These are phyloP conservation scores for Seminavis robusta DNA, from an alignment of 108 stramenopile genomes.

Conservation along the genomic window DNA sequence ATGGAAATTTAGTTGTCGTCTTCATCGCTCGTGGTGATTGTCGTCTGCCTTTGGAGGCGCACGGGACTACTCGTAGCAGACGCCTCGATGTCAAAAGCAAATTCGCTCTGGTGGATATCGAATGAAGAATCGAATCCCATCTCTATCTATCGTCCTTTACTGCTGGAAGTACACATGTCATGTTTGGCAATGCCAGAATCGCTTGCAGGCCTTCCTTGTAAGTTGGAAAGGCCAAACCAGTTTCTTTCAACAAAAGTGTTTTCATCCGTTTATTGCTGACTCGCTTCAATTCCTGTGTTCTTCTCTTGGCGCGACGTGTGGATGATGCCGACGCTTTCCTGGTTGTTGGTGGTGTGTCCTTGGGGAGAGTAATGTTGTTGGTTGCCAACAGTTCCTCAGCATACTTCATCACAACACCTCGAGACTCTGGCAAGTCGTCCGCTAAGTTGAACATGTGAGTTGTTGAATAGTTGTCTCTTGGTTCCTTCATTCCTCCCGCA, in stretches of 20 bases:
- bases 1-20: too few relatives aligned
- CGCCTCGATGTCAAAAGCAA: too few relatives aligned
- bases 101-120: too few relatives aligned
- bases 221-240: conserved; percentile 45
- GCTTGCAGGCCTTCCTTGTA: conserved; percentile 57
- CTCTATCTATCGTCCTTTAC: too few relatives aligned
- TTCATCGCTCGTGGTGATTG: too few relatives aligned
- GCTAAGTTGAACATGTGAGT: conserved; percentile 55
- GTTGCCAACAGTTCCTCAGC: conserved; percentile 27
- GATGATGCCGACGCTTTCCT: neutral
- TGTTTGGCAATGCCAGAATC: too few relatives aligned
- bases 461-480: neutral
- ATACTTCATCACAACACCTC: conserved; percentile 40
- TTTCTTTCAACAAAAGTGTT: conserved; percentile 18
- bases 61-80: too few relatives aligned
- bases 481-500: conserved; percentile 29
- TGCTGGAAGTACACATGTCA: too few relatives aligned
- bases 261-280: conserved; percentile 50
- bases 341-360: conserved; percentile 6
- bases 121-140: too few relatives aligned
- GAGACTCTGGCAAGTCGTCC: conserved; percentile 58
- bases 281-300: conserved; percentile 46
- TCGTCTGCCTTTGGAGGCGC: too few relatives aligned
- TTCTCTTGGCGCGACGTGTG: conserved; percentile 35
- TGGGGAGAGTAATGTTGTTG: too few relatives aligned